Conservation (phyloP, 1,139 yeast genomes). For the Zygosaccharomyces sapae region DNA sequence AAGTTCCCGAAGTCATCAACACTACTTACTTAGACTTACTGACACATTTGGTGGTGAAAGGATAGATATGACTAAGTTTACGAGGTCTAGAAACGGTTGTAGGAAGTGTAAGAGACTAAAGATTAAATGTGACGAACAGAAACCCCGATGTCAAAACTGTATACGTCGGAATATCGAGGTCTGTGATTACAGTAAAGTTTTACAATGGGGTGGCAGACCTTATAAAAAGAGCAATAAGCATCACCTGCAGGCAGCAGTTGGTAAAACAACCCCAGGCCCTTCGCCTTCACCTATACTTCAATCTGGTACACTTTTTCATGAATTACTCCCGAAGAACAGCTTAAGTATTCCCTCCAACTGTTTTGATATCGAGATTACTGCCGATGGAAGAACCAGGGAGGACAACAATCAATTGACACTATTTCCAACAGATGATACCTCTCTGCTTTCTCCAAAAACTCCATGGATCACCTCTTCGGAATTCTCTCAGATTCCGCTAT, state of each 20-base stretch:
- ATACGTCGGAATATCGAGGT: constrained; percentile 39
- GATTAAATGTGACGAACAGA: constrained; percentile 67
- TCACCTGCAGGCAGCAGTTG: neutral
- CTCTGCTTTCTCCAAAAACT: neutral
- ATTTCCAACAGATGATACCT: neutral
- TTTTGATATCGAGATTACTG: constrained; percentile 8
- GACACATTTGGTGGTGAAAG: neutral
- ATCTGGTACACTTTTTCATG: neutral
- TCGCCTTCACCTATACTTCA: neutral
- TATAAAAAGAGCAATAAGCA: constrained; percentile 19
- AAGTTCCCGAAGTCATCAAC: no score
- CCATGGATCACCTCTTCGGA: neutral
- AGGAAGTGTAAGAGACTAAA: constrained; percentile 65
- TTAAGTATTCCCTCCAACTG: neutral
- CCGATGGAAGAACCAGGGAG: neutral
- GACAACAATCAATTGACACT: neutral
- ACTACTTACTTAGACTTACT: no score
- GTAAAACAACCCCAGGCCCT: neutral
- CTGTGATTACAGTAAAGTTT: constrained; percentile 64
- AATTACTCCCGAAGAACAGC: neutral
- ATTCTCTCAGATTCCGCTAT: constrained; percentile 4
- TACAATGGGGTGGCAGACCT: constrained; percentile 81
- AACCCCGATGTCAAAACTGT: constrained; percentile 65
- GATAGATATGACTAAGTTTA: constrained; percentile 9
- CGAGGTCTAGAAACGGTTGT: constrained; percentile 52